Percentiles rank a stretch among this genome's conserved stretches.
Conservation (phyloP, 352 stramenopile species). For the Saprolegnia diclina region DNA sequence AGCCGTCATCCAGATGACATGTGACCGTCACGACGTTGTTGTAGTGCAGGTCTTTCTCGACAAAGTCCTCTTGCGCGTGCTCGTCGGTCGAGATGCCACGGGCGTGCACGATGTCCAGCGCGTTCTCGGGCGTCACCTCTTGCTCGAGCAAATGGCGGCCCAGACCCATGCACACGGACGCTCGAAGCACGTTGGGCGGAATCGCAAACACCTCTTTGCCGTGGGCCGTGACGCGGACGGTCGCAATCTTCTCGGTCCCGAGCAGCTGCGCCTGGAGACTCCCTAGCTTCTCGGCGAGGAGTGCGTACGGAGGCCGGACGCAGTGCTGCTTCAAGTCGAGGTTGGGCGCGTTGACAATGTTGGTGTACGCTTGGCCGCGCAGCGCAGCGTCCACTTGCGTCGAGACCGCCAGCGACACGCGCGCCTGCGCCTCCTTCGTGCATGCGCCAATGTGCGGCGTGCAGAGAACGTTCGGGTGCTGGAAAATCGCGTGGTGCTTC, state of each 20-base stretch:
- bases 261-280: conserved; percentile 83
- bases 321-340: conserved; percentile 81
- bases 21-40: conserved; percentile 89
- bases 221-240: conserved; percentile 11
- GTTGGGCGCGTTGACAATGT: conserved; percentile 94
- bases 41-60: conserved; percentile 52
- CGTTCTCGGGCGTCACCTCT: conserved; percentile 88
- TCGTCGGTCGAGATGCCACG: conserved; percentile 88
- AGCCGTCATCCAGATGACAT: conserved; percentile 84
- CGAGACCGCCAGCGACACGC: conserved; percentile 85
- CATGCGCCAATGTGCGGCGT: conserved; percentile 94
- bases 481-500: conserved; percentile 51
- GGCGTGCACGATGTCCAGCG: conserved; percentile 73
- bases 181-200: conserved; percentile 72
- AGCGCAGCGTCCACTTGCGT: conserved; percentile 91
- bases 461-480: conserved; percentile 87
- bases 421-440: conserved; percentile 92
- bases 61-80: conserved; percentile 79
- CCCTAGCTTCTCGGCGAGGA: conserved; percentile 88
- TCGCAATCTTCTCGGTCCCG: conserved; percentile 38
- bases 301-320: conserved; percentile 80
- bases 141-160: conserved; percentile 88
- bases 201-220: conserved; percentile 41
- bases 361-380: conserved; percentile 86
- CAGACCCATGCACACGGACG: conserved; percentile 85